Evolutionary conservation across 345 rosid genomes (phyloP), one percentile per base, ranked within the genome.

Genomic region (Pugionium dolabratum): DNA sequence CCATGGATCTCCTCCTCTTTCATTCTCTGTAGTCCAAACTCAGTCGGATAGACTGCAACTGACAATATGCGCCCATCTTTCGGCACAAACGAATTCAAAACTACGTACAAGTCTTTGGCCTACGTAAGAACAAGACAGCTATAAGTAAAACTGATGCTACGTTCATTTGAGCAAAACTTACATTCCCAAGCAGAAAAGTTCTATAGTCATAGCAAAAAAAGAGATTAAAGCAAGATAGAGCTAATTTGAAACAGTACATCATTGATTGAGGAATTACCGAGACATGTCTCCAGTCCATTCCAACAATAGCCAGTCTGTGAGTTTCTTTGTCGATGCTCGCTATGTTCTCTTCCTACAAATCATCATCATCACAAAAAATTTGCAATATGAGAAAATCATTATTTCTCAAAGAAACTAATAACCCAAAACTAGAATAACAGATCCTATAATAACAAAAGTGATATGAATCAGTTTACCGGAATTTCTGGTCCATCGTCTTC

Each of bases 211-310:
- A 53, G 33, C 48, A 49, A 50, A 39, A 39, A 18, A 18, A 55
- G 27, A 56, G 25, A 25, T 7, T 29, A 1, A 11, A 18, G 7
- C 7, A 1, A 58, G 48, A 56, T 4, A 35, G 30, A 54, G 40
- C 31, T 30, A 43, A 28, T 10, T 6, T 29, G 60, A 28, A 52
- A 72, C 44, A 59, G 62, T 9, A 47, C 54, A 72, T 34, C 5
- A 36, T 9, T 1, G 32, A 68, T 25, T 27, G 4, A 66, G n/a
- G 65, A 50, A 78, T 51, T 79, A 90, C 97, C 83, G 86, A 81
- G 69, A 90, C 96, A 76, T 88, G 81, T 75, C 81, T 85, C 99
- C 97, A 94, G 44, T 94, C 99, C 96, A 94, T 82, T 76, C 82
- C 78, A 70, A 90, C 89, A 73, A 78, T 74, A 35, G 97, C 95